Percentiles rank a stretch among this genome's conserved stretches.
Evolutionary conservation across 2,329 filamentous ascomycete genomes (phyloP).

Genomic region (Nemania sp.): DNA sequence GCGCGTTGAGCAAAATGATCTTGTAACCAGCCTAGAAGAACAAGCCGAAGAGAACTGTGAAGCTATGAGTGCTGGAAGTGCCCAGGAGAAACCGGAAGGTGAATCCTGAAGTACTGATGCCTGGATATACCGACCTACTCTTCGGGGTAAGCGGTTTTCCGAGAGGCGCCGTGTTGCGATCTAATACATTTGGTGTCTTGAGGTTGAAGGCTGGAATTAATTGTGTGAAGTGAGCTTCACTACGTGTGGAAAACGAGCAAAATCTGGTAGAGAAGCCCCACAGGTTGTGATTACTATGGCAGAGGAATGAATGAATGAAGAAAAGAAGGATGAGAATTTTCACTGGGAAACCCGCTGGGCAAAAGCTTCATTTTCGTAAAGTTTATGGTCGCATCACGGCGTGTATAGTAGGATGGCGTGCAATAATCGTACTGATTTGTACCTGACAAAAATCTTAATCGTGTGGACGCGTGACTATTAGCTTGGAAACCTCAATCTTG

Average conservation of each 20-base stretch:
- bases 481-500: not conserved
- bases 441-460: not conserved
- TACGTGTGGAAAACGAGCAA: not conserved
- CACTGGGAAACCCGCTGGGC: not conserved
- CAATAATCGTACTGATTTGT: not conserved
- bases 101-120: conserved; percentile 5
- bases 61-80: not conserved
- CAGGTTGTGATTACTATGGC: not conserved
- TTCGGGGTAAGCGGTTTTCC: not conserved
- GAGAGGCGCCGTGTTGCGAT: not conserved
- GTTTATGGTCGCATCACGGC: not conserved
- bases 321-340: not conserved
- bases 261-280: not conserved
- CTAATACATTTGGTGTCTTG: not conserved
- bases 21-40: not conserved
- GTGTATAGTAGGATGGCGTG: not conserved
- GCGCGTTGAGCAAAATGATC: not conserved
- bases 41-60: not conserved
- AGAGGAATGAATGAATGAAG: not conserved
- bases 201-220: not conserved
- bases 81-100: not conserved
- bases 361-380: not conserved
- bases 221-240: not conserved
- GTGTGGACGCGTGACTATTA: not conserved
- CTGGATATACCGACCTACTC: not conserved